Base-by-base conservation (phyloP, 306 rosid genomes). In the Abrus precatorius region DNA sequence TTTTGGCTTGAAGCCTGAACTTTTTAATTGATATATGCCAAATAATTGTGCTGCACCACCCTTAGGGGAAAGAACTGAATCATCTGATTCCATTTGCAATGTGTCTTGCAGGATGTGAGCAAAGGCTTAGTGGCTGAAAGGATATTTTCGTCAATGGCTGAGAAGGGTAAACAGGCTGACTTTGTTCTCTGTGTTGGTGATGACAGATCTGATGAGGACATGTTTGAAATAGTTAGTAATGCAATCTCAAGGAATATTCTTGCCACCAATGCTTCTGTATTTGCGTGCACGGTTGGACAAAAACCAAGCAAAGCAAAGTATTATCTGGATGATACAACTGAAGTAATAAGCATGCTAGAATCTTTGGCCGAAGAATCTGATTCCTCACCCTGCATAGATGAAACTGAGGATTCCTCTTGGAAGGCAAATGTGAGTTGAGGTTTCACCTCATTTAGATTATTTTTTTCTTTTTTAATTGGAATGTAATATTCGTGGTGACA, bases 191-290 rank as follows among this genome's bases (percentile, higher is more conserved):
- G 97, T 78, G 89, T 92, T 73, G 97, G 97, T 7, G 95, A 92
- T 34, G 97, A 90, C 87, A 90, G 93, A 92, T 92, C 97, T n/a
- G 97, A 92, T 43, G 95, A 92, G 81, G 97, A 92, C 85, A 92
- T 92, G 97, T 92, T 92, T 88, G 97, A 91, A 75, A 84, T 80
- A 72, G 85, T 90, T 56, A 86, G 86, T 11, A 81, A 80, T 72
- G 85, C 89, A 41, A 83, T 76, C 77, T 88, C 90, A 50, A 82
- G 87, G 61, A 88, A 88, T 43, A 73, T 86, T 83, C 92, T 92
- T 77, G 75, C 91, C 48, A 20, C 88, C 60, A 85, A 86, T 59
- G 76, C 88, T 64, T 85, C 92, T 14, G 89, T 90, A 38, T 92
- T 85, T 80, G 91, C 93, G 47, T 92, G 95, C 89, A 92, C 95